Evolutionary conservation across 164 flowering plant species (phyloP).

Genomic region (Brasenia schreberi): DNA sequence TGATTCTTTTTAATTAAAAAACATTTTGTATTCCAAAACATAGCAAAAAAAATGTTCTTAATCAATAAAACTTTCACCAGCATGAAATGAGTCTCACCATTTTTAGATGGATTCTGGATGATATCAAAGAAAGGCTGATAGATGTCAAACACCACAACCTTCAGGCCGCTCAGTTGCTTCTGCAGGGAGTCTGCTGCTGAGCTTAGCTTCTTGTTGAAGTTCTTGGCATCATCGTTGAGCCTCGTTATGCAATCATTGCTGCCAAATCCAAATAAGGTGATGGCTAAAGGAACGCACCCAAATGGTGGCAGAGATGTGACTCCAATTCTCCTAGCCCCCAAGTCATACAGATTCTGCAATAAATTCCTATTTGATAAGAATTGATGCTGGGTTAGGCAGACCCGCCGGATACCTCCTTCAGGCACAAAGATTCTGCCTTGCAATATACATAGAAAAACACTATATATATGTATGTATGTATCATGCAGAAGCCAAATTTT

Average conservation of each 20-base stretch:
- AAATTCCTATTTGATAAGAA: too few species aligned
- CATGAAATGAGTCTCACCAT: constrained; percentile 25
- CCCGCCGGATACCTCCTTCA: too few species aligned
- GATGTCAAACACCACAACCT: constrained; percentile 64
- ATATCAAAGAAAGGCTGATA: constrained; percentile 57
- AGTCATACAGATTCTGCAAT: constrained; percentile 44
- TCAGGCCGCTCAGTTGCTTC: constrained; percentile 47
- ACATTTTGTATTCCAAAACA: too few species aligned
- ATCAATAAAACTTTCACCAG: too few species aligned
- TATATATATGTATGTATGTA: too few species aligned
- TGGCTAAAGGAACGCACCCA: constrained; percentile 76
- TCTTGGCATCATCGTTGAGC: constrained; percentile 53
- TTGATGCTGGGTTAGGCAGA: too few species aligned
- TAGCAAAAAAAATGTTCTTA: too few species aligned
- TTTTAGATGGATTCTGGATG: constrained; percentile 36
- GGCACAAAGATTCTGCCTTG: too few species aligned
- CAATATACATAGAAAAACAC: too few species aligned
- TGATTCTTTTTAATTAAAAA: too few species aligned
- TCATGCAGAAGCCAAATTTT: too few species aligned
- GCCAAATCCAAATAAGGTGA: constrained; percentile 52
- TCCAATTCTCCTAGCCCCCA: constrained; percentile 81
- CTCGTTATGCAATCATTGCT: constrained; percentile 45
- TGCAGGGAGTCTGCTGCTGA: constrained; percentile 33
- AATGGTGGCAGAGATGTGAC: constrained; percentile 81
- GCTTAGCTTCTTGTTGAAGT: constrained; percentile 57